Base-by-base conservation (phyloP, 2,329 filamentous ascomycete species). In the Capronia coronata region DNA sequence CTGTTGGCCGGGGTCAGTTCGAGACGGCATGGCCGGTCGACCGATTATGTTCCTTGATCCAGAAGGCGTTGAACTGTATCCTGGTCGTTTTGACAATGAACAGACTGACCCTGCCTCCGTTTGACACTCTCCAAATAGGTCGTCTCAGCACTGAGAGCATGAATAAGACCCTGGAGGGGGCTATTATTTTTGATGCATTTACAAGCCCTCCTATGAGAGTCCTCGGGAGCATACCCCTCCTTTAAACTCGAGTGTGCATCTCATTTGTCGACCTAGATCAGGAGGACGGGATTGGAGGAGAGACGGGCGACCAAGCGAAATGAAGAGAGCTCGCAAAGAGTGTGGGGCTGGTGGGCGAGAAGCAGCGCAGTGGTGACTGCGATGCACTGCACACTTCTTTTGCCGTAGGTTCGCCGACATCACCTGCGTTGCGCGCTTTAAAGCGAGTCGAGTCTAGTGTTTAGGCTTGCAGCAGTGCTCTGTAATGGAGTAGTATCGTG, bases 361-460 rank as follows among this genome's bases (percentile, higher is more conserved):
- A 11, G 34, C 14, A 18, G 34, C 14, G 10, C 5, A 34, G 29
- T 18, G 18, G 3, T 48, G 44, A 27, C 39, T 42, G 30, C 41
- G 29, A 41, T 35, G 46, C 48, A 42, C 46, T 52, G 52, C 42
- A 49, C 19, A 43, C 38, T 11, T 25, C 37, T 39, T 47, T 39
- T 46, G 38, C 46, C 49, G 48, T 55, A 49, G 45, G 48, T 32
- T 46, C 25, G 18, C 44, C 11, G 40, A 46, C 30, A 23, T 43
- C 51, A 48, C 45, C 37, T 47, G 40, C 35, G 48, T 39, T 27
- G 23, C 52, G 45, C 23, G 30, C 23, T 46, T 46, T 46, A 48
- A 27, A 21, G 48, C 44, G 27, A 2, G 51, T 56, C 45, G 43
- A 53, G 54, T 49, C 46, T 56, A 56, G 50, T 35, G 51, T 22